Base-by-base conservation (phyloP, 208 protist species). In the Trypanosoma platydactyli region DNA sequence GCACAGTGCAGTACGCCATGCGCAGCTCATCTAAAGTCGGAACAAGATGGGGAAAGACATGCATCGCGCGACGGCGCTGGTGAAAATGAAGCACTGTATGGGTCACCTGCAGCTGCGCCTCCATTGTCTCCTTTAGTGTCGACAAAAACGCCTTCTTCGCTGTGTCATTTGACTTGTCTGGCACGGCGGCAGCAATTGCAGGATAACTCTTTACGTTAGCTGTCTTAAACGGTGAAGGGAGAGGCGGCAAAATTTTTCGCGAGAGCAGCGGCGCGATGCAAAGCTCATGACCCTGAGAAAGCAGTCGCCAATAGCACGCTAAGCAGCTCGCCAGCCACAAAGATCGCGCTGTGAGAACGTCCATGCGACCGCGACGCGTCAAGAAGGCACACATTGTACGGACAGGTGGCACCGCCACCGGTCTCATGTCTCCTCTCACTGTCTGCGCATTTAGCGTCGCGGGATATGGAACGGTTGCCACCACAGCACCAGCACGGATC, bases 391-490 rank as follows among this genome's bases (percentile, higher is more conserved):
- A 45, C 64, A 84, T 72, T 35, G 79, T 65, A 27, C 64, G 49
- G 33, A 85, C 62, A 44, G 90, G 64, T 0, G 86, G 87, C 25
- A 92, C 33, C 0, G 67, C 70, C 0, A n/a, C 53, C 2, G 85
- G 81, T 48, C 79, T 49, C 30, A 77, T 54, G 42, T 79, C 80
- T 18, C 89, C 89, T 22, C 80, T 75, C 38, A 91, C 49, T 5
- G 85, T 94, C 64, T 93, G 80, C 15, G 63, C 69, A 35, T 93
- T 94, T 30, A 92, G 57, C 51, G 81, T 75, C n/a, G 68, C 48
- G 29, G 64, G 59, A 73, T 94, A 94, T 6, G 90, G 90, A 13
- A 94, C 84, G 16, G 56, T 80, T 35, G 88, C 70, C 35, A 96
- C 57, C 0, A 83, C 77, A 2, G 72, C 64, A 16, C 89, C 89